Conservation (phyloP, 768 basidiomycete genomes). For the Pleurotus tuber-regium region DNA sequence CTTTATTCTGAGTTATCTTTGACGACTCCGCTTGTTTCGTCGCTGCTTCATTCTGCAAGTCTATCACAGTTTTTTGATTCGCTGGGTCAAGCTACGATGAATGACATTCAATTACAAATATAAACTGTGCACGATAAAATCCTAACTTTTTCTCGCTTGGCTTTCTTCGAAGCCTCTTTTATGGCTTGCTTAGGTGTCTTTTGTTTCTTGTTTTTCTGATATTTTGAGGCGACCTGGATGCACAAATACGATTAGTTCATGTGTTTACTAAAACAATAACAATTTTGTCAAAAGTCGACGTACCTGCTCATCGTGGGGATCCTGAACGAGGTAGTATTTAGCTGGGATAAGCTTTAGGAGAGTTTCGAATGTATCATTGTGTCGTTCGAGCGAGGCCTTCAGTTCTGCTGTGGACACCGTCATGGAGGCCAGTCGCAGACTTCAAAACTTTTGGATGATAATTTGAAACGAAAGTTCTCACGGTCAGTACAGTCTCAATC, state of each 20-base stretch:
- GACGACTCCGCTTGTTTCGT: conserved; percentile 23
- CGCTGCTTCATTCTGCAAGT: conserved; percentile 76
- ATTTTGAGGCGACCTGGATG: conserved; percentile 57
- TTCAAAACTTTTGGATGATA: conserved; percentile 1
- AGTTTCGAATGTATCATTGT: conserved; percentile 85
- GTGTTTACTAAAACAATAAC: neutral
- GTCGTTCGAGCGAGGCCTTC: conserved; percentile 67
- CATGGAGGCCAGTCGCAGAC: conserved; percentile 35
- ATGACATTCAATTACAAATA: neutral
- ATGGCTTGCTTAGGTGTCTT: conserved; percentile 81
- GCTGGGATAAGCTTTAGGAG: conserved; percentile 85
- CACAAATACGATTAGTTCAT: conserved; percentile 10
- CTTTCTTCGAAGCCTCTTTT: conserved; percentile 88
- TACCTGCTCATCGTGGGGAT: conserved; percentile 68
- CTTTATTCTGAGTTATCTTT: conserved; percentile 34
- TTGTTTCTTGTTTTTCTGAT: conserved; percentile 84
- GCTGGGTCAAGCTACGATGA: conserved; percentile 80
- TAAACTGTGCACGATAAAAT: neutral
- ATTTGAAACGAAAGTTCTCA: too few relatives aligned
- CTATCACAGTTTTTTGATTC: conserved; percentile 74
- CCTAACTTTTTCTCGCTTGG: conserved; percentile 80
- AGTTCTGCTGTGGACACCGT: conserved; percentile 47
- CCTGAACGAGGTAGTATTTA: conserved; percentile 78
- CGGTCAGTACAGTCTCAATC: too few relatives aligned
- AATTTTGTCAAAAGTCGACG: conserved; percentile 12